phyloP scores from a whole-genome alignment of 2,329 filamentous ascomycete species.

The Chaetomium sp. region DNA sequence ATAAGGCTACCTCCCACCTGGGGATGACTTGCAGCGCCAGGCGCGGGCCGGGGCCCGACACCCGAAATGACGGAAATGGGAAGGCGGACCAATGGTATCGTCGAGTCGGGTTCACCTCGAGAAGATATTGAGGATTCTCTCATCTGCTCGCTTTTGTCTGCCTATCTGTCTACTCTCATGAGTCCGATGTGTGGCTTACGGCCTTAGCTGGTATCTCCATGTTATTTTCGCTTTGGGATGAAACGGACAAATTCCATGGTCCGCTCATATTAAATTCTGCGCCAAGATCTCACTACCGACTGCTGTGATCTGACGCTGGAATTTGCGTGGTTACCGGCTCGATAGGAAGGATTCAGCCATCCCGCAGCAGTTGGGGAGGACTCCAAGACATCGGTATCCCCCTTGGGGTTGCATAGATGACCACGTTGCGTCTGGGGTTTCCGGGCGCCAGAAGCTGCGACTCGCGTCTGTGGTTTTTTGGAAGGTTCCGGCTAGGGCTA shows the following conservation, averaged over 20 bases:
- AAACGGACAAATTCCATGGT: not conserved
- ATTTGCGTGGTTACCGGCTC: not conserved
- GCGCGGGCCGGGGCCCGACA: conserved; percentile 4
- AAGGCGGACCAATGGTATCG: not conserved
- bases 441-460: not conserved
- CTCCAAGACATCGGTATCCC: not conserved
- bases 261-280: not conserved
- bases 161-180: not conserved
- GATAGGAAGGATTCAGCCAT: not conserved
- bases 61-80: not conserved
- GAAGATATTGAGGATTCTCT: not conserved
- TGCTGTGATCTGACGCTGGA: not conserved
- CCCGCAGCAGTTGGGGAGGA: not conserved
- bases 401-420: not conserved
- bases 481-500: not conserved
- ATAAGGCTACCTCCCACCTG: not conserved
- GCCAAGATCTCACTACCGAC: conserved; percentile 4
- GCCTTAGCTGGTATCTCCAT: not conserved
- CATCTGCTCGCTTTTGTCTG: not conserved
- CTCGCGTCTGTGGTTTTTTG: not conserved
- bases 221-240: not conserved
- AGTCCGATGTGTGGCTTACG: not conserved
- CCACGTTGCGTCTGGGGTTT: not conserved
- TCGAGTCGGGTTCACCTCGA: not conserved
- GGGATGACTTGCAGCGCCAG: conserved; percentile 3